Conservation (phyloP, 768 basidiomycete species). For the Trametes elegans region DNA sequence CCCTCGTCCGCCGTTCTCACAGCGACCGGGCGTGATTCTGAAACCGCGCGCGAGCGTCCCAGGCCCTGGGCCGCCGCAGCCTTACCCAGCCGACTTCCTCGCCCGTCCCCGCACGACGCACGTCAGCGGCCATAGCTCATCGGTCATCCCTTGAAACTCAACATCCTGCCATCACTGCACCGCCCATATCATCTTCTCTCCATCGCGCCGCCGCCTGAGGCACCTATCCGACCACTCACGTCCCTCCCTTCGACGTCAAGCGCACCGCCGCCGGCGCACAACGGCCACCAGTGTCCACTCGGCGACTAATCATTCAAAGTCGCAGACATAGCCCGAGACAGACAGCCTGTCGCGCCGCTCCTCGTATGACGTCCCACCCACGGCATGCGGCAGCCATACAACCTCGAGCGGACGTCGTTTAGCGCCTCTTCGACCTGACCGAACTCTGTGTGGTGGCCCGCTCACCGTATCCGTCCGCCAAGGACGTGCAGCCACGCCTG, state of each 20-base stretch:
- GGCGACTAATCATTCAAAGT: too few species aligned
- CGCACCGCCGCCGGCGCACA: neutral
- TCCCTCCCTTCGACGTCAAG: slow-evolving; percentile 11
- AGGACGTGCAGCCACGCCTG: neutral
- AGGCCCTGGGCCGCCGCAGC: slow-evolving; percentile 2
- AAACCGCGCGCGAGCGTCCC: slow-evolving; percentile 9
- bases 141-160: slow-evolving; percentile 17
- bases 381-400: too few species aligned
- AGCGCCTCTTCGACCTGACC: neutral
- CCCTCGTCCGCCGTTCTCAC: slow-evolving; percentile 16
- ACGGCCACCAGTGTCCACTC: too few species aligned
- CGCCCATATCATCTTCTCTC: slow-evolving; percentile 6
- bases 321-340: too few species aligned
- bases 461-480: neutral
- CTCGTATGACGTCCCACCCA: slow-evolving; percentile 2
- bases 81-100: slow-evolving; percentile 3
- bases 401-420: too few species aligned
- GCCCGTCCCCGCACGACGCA: slow-evolving; percentile 10
- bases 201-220: neutral
- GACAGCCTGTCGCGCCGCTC: too few species aligned
- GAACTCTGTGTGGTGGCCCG: neutral
- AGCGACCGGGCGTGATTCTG: slow-evolving; percentile 19
- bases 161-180: slow-evolving; percentile 17
- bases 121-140: neutral
- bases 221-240: neutral